Evolutionary conservation across 768 basidiomycete species (phyloP).

Genomic region (Leccinum imitatum): DNA sequence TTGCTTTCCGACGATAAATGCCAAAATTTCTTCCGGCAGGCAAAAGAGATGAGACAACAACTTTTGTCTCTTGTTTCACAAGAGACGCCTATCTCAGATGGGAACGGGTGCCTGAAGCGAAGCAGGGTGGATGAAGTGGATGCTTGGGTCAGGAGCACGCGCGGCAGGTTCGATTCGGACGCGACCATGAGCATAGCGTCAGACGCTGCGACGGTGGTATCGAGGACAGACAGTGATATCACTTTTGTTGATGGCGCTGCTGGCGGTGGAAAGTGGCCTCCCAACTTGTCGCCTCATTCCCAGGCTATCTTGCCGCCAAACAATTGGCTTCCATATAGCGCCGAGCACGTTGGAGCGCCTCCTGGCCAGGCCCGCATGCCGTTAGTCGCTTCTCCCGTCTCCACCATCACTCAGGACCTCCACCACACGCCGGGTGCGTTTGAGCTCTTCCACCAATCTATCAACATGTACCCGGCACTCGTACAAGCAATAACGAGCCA

Average conservation of each 20-base stretch:
- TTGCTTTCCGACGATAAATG: slow-evolving; percentile 32
- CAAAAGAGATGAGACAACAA: slow-evolving; percentile 28
- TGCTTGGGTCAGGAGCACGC: slow-evolving; percentile 15
- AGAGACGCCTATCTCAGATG: slow-evolving; percentile 1
- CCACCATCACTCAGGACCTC: not conserved
- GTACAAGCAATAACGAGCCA: not conserved
- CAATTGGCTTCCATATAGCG: not conserved
- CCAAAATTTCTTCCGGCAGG: slow-evolving; percentile 17
- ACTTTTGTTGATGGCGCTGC: slow-evolving; percentile 22
- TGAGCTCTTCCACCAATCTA: slow-evolving; percentile 5
- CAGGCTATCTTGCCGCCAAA: not conserved
- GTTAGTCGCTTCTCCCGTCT: slow-evolving; percentile 7
- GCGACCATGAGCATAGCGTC: slow-evolving; percentile 9
- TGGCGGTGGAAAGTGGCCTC: not conserved
- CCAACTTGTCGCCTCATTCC: not conserved
- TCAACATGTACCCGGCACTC: slow-evolving; percentile 12
- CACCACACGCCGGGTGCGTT: not conserved
- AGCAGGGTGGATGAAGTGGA: slow-evolving; percentile 14
- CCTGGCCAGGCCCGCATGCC: not conserved
- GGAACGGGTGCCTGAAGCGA: slow-evolving; percentile 9
- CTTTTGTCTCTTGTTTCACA: slow-evolving; percentile 13
- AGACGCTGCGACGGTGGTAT: slow-evolving; percentile 5
- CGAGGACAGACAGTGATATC: slow-evolving; percentile 27
- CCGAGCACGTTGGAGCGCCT: not conserved
- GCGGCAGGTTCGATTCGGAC: slow-evolving; percentile 18